These are phyloP conservation scores for Rhizomucor pusillus DNA, from an alignment of 371 early-diverging fungal species.

Conservation along the genomic window DNA sequence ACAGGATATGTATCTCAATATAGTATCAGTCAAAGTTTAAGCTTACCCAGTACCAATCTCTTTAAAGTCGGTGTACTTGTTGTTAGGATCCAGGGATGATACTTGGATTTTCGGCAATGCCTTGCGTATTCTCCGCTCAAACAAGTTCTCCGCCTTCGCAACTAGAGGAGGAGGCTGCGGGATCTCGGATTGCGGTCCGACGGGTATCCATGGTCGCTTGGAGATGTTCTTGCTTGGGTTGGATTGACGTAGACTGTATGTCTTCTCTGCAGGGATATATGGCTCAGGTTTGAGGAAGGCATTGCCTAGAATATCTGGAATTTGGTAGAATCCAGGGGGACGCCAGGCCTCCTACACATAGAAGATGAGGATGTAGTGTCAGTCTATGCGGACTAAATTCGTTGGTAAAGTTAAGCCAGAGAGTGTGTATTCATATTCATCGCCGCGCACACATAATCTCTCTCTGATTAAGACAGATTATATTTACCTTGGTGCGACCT, in stretches of 20 bases:
- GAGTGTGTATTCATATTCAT: no score
- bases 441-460: no score
- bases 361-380: constrained; percentile 1
- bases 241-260: constrained; percentile 24
- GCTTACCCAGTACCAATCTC: constrained; percentile 54
- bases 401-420: no score
- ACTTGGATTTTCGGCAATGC: constrained; percentile 38
- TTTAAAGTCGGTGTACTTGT: constrained; percentile 41
- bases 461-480: neutral
- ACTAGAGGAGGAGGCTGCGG: constrained; percentile 41
- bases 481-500: constrained; percentile 11
- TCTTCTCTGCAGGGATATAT: constrained; percentile 16
- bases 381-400: no score
- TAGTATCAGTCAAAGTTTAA: neutral
- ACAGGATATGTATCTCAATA: constrained; percentile 1
- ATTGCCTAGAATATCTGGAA: constrained; percentile 46
- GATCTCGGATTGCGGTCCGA: constrained; percentile 35
- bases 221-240: constrained; percentile 40
- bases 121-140: constrained; percentile 42
- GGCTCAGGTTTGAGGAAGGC: constrained; percentile 41
- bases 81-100: constrained; percentile 38
- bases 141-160: constrained; percentile 31
- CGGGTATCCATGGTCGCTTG: constrained; percentile 46
- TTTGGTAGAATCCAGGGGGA: constrained; percentile 44
- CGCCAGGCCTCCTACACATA: constrained; percentile 32